Evolutionary conservation across 805 yeast genomes (phyloP).

Genomic region (Ogataea methanolica): DNA sequence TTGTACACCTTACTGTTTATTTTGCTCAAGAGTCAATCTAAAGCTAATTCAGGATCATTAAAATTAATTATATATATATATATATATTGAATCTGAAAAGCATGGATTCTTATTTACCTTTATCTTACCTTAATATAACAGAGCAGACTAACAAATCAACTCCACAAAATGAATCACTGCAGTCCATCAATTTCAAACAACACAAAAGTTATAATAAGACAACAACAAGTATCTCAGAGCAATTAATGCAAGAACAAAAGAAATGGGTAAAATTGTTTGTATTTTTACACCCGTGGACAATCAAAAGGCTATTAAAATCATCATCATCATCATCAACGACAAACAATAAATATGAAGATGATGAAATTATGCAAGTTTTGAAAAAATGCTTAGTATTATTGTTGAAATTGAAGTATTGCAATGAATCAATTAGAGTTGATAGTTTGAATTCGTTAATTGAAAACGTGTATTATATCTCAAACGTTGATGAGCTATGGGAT

Average conservation of each 20-base stretch:
- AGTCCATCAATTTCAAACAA: no score
- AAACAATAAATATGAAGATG: not conserved
- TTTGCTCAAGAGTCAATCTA: no score
- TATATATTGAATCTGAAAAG: not conserved
- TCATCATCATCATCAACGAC: not conserved
- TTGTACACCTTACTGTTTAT: not conserved
- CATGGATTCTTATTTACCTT: not conserved
- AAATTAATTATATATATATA: no score
- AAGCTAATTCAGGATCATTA: no score
- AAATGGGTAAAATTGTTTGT: not conserved
- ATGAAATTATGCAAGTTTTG: not conserved
- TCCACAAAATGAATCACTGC: no score
- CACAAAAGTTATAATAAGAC: no score
- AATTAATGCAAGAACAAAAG: no score
- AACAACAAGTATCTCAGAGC: no score
- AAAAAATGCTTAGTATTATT: not conserved
- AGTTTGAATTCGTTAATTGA: slow-evolving; percentile 1
- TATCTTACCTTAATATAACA: not conserved
- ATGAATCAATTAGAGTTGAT: not conserved
- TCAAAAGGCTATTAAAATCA: no score
- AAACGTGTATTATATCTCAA: not conserved
- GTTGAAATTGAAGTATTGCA: not conserved
- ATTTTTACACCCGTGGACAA: not conserved
- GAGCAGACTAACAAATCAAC: not conserved
- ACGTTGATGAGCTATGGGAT: not conserved